Evolutionary conservation across 2,329 filamentous ascomycete species (phyloP), one percentile per base, ranked within the genome.

Genomic region (Colletotrichum sp.): DNA sequence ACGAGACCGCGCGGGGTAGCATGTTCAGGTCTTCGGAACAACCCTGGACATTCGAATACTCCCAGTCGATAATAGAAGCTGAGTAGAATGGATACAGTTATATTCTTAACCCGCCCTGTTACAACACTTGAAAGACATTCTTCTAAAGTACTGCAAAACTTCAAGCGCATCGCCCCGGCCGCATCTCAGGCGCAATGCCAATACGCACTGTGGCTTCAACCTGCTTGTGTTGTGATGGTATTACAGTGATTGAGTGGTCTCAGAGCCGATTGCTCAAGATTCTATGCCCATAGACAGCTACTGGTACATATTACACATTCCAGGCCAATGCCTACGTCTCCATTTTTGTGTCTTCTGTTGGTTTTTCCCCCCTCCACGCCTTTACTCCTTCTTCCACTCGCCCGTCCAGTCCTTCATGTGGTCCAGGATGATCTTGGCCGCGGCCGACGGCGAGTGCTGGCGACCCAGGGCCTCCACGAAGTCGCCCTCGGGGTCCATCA

Each of bases 401-500:
- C 82, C 82, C 76, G 82, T 84, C 86, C 89, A 92, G 72, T 92
- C 90, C 81, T 93, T 93, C 83, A 99, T 94, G 85, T 99, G 97
- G 77, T 94, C 93, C 76, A 94, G 85, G 71, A 99, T 98, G 74
- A 98, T 88, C 85, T 93, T 93, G 8, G 96, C 95, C 2, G 93
- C 97, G 81, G 95, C 92, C 77, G 97, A 93, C 1, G 96, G 95
- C 57, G 95, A 98, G 86, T 99, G 96, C 86, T 99, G 97, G 77
- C 97, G 90, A 21, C 97, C 97, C 82, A 99, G 93, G 14, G 96
- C 98, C 88, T 99, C 98, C 32, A 99, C 96, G 85, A 99, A 99
- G 84, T 99, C 96, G 24, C 96, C 96, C 80, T 99, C 96, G 0
- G 97, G 97, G 84, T 99, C 97, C 97, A 99, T 99, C 79, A 99